Evolutionary conservation across 768 basidiomycete species (phyloP).

Genomic region (Sporobolomyces pararoseus): DNA sequence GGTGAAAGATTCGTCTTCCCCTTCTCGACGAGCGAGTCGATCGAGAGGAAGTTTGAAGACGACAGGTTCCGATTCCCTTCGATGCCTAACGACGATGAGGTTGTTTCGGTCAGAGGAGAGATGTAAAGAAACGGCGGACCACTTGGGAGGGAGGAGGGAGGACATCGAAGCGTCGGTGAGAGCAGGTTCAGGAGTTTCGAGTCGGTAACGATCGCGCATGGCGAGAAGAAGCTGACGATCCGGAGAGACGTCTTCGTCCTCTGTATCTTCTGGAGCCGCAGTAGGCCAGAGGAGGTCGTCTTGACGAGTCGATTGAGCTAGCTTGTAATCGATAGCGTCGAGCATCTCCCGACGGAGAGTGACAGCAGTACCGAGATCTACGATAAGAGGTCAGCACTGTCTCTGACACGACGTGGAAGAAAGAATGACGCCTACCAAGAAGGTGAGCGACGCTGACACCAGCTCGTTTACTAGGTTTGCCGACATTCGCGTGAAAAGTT

Average conservation of each 20-base stretch:
- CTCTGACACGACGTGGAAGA: not conserved
- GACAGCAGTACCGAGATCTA: conserved; percentile 71
- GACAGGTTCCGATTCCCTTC: conserved; percentile 61
- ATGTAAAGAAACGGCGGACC: conserved; percentile 79
- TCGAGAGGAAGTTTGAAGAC: conserved; percentile 82
- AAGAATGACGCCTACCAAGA: conserved; percentile 50
- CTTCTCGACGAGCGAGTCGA: conserved; percentile 69
- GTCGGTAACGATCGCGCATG: conserved; percentile 59
- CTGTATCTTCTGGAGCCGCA: conserved; percentile 50
- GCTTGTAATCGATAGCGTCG: conserved; percentile 72
- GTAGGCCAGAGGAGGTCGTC: conserved; percentile 76
- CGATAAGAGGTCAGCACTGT: not conserved
- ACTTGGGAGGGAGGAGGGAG: conserved; percentile 63
- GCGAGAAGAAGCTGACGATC: conserved; percentile 55
- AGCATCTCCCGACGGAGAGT: conserved; percentile 81
- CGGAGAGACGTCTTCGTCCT: conserved; percentile 46
- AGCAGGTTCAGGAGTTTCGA: conserved; percentile 46
- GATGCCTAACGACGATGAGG: conserved; percentile 76
- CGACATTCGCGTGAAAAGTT: conserved; percentile 78
- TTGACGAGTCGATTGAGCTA: conserved; percentile 50
- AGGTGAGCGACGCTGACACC: conserved; percentile 62
- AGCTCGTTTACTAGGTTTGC: conserved; percentile 56
- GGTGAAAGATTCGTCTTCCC: conserved; percentile 64
- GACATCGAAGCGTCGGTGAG: conserved; percentile 48
- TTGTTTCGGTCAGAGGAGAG: conserved; percentile 77